Evolutionary conservation across 1,284 basidiomycete genomes (phyloP), one percentile per base, ranked within the genome.

Genomic region (Vanrija humicola): DNA sequence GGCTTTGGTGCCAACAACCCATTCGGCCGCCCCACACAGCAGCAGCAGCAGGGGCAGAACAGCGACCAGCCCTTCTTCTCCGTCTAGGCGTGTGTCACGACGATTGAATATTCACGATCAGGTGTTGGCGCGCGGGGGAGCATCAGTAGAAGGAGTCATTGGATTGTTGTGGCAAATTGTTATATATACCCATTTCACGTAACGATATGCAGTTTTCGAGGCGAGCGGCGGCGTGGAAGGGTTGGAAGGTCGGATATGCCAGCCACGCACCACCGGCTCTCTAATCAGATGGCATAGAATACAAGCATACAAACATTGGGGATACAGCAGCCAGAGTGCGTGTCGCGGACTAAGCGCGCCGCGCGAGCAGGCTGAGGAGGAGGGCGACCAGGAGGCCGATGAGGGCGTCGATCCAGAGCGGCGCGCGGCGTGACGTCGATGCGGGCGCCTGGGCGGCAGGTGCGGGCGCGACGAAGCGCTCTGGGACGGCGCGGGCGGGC

Each of bases 11-110:
- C 74, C 16, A 82, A 87, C 72, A 92, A 92, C 67, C 89, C 89
- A 10, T 92, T 91, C 71, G 83, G 84, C 38, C 74, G 78, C 62
- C 80, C 79, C 58, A 58, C 57, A 55, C 59, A 64, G 43, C 66
- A 66, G 48, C 62, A 64, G 52, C 59, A 62, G 45, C 65, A 67
- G 58, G 53, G 57, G 52, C 61, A 62, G 52, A 76, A 70, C 63
- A 77, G 66, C 63, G 89, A 92, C 21, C 86, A 88, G 69, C 90
- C 90, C 4, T 91, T 92, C 79, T 92, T 93, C 75, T 86, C 86
- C 64, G 82, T 92, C 66, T 86, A 69, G 55, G 43, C 42, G 38
- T 29, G 19, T 43, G 43, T 40, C 5, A 10, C 42, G 42, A 29
- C 25, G 40, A 40, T 29, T 29, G 15, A 23, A n/a, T 23, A 19